Conservation (phyloP, 805 yeast species). For the Candida quercuum region DNA sequence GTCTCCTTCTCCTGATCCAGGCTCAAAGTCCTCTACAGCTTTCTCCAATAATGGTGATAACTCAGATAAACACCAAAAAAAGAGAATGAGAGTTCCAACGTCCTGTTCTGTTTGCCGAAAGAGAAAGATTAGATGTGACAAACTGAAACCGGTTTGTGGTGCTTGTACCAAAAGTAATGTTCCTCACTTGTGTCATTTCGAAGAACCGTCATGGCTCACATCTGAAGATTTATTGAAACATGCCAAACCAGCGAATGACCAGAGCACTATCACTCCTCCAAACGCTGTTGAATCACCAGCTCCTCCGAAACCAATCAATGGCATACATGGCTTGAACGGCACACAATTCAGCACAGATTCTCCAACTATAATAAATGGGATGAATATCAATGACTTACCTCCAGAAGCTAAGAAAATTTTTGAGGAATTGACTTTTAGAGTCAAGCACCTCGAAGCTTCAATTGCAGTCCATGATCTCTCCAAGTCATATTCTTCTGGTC, state of each 20-base stretch:
- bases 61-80: conserved; percentile 5
- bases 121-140: conserved; percentile 43
- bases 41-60: background rate
- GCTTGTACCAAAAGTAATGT: conserved; percentile 53
- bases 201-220: conserved; percentile 55
- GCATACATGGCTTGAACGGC: too few relatives aligned
- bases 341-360: too few relatives aligned
- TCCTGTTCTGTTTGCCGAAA: conserved; percentile 43
- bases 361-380: background rate
- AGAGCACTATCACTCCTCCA: too few relatives aligned
- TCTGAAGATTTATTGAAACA: conserved; percentile 41
- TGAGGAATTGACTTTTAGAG: conserved; percentile 35
- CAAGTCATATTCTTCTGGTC: conserved; percentile 9
- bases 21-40: background rate
- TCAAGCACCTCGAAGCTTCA: conserved; percentile 41
- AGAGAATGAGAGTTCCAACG: conserved; percentile 38
- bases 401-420: conserved; percentile 7
- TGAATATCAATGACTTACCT: conserved; percentile 4
- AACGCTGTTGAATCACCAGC: background rate
- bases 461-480: conserved; percentile 31
- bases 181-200: conserved; percentile 48
- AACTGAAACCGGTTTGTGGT: conserved; percentile 46
- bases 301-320: too few relatives aligned
- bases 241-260: conserved; percentile 6
- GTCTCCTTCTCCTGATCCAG: too few relatives aligned